Percentiles rank a stretch among this genome's conserved stretches.
These are phyloP conservation scores for Sordaria brevicollis DNA, from an alignment of 495 filamentous ascomycete species.

Conservation along the genomic window DNA sequence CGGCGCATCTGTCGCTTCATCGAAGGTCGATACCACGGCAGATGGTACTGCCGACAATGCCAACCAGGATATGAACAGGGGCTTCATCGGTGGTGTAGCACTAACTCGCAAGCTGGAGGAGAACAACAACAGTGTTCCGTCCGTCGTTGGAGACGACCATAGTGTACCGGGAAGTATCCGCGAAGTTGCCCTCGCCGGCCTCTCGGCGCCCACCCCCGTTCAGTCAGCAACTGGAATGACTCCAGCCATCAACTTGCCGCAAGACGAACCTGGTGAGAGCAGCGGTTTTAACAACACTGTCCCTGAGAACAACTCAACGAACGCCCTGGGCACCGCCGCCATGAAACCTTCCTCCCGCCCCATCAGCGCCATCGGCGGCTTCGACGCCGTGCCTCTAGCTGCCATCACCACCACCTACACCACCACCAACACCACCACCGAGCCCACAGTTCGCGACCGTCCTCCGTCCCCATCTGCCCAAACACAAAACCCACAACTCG, in stretches of 20 bases:
- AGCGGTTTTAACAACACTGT: background rate
- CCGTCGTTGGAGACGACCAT: constrained; percentile 17
- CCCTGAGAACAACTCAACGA: background rate
- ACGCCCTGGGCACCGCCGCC: background rate
- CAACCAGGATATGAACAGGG: constrained; percentile 5
- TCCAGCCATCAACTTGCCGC: background rate
- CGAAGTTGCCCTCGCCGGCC: constrained; percentile 42
- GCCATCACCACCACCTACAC: background rate
- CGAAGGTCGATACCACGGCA: background rate
- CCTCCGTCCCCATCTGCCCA: background rate
- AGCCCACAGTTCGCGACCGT: background rate
- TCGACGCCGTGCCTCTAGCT: background rate
- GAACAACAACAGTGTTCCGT: constrained; percentile 21
- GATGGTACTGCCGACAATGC: background rate
- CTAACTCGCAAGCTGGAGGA: constrained; percentile 23
- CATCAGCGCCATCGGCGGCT: constrained; percentile 1
- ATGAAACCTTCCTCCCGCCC: background rate
- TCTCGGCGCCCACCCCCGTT: constrained; percentile 17
- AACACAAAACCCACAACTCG: background rate
- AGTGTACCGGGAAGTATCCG: constrained; percentile 27
- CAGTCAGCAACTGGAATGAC: background rate
- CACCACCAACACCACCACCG: background rate
- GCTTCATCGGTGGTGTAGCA: constrained; percentile 40
- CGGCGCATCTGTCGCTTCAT: constrained; percentile 1
- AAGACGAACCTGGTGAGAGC: constrained; percentile 8